Evolutionary conservation across 2,329 filamentous ascomycete genomes (phyloP), one percentile per base, ranked within the genome.

Genomic region (Curvularia verruculosa): DNA sequence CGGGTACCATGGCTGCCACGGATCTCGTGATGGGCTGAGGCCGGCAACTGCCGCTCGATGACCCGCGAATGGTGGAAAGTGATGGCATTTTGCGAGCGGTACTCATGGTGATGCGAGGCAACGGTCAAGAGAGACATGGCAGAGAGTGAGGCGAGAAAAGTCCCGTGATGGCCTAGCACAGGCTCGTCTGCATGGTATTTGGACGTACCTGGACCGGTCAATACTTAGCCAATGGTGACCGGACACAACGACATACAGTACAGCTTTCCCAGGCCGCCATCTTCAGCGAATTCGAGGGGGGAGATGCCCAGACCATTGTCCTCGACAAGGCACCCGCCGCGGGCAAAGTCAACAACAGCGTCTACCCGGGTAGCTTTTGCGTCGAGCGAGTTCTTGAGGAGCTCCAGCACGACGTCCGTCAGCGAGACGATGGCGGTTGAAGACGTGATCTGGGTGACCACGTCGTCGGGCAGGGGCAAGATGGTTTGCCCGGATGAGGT

Each of bases 321-420:
- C 69, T 96, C 90, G 5, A 97, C 84, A 0, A 83, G 82, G 75
- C 93, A 96, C 64, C 84, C 86, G 5, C 92, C 94, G 23, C 88
- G 87, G 51, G 78, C 75, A 71, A 91, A 92, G 76, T 97, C 90
- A 21, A 96, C 80, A 1, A 82, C 84, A 52, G 96, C 80, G 51
- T 85, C 85, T 60, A 97, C 78, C 53, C 83, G 89, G 31, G 81
- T 83, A 15, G 93, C 88, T 44, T 80, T 79, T 3, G 92, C 91
- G 79, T 99, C 95, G 12, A 99, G 81, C 0, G 92, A 86, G 74
- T 99, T 99, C 73, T 89, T 87, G 24, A 96, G 67, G 9, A 98
- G 82, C 44, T 89, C 90, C 53, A 86, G 80, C 13, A 91, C 80
- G 4, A 90, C 92, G 24, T 80, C 84, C 65, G 88, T 89, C 29